A percentile compares a stretch with the other conserved stretches of the same genome.
Conservation (phyloP, 2,329 filamentous ascomycete species). For the Colletotrichum eremochloae region DNA sequence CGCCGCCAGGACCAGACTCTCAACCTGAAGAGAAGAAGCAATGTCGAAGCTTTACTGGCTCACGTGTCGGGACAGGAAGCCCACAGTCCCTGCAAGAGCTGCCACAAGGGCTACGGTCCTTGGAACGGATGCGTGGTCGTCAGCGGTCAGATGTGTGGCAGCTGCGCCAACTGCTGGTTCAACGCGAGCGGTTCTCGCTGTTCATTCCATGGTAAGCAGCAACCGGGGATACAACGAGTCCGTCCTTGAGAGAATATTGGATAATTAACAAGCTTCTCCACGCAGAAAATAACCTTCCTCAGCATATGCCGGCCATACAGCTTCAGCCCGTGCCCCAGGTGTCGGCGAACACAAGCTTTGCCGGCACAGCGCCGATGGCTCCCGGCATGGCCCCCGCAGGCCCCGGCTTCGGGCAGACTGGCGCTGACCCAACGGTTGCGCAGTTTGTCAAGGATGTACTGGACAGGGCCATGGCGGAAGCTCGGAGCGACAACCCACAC, state of each 20-base stretch:
- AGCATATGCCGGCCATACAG: conserved; percentile 50
- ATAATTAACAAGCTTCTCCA: conserved; percentile 10
- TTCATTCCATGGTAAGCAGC: conserved; percentile 68
- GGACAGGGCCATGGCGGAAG: conserved; percentile 61
- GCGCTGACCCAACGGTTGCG: conserved; percentile 31
- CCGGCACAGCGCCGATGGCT: conserved; percentile 45
- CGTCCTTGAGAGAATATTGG: not conserved
- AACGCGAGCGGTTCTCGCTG: conserved; percentile 72
- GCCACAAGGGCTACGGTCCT: conserved; percentile 70
- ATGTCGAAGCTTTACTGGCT: conserved; percentile 70
- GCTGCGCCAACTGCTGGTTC: conserved; percentile 74
- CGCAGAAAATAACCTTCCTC: conserved; percentile 61
- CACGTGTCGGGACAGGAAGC: conserved; percentile 67
- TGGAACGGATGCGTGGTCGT: conserved; percentile 72
- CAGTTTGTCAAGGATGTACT: conserved; percentile 56
- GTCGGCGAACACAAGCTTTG: conserved; percentile 48
- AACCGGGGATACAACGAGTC: not conserved
- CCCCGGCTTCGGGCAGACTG: conserved; percentile 43
- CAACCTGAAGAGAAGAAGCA: conserved; percentile 70
- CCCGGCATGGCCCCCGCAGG: conserved; percentile 48
- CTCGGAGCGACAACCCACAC: conserved; percentile 58
- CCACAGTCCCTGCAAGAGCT: conserved; percentile 68
- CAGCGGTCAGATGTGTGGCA: conserved; percentile 71
- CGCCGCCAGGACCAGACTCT: conserved; percentile 67
- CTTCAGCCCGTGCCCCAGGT: conserved; percentile 49